Base-by-base conservation (phyloP, 1,284 basidiomycete genomes). In the Irpex sp. region DNA sequence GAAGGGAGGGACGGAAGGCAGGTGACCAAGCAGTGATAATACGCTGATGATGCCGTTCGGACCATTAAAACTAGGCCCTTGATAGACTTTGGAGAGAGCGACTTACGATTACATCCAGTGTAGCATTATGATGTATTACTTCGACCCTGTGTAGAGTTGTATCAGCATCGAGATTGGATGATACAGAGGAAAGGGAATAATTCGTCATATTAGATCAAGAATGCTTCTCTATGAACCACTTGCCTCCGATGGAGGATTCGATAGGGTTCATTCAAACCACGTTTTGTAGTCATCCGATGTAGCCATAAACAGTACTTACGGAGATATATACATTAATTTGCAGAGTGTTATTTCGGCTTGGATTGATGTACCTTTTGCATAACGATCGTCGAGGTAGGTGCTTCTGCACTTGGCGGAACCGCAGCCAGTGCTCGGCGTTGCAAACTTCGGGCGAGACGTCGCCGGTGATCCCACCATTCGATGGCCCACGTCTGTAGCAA, bases 141-240 rank as follows among this genome's bases (percentile, higher is more conserved):
- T 15, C 8, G 40, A 47, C 40, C 11, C 40, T 47, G 21, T 36
- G 31, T 31, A 56, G 19, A 56, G 34, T 13, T 6, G 19, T 11
- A 21, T 58, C 44, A 44, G 57, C 44, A 31, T 44, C 15, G 19
- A 19, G 21, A 9, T 21, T 11, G 7, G 17, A 34, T 17, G 49
- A 11, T 19, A 49, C 9, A 40, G 13, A 17, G 9, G 52, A 60
- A 60, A 48, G 38, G 40, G 34, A 52, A 52, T 58, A 63, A 48
- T 58, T 62, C 74, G 82, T 92, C 90, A 92, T 87, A 92, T 92
- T 92, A 92, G 90, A 92, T 92, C 90, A 92, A 92, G 91, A 81
- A 81, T 74, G 66, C 74, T 73, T 86, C 91, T 86, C 60, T 7
- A 86, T 81, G 78, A 71, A 72, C 75, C 80, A 75, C 40, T 79